Evolutionary conservation across 495 filamentous ascomycete genomes (phyloP).

Genomic region (Daldinia bambusicola): DNA sequence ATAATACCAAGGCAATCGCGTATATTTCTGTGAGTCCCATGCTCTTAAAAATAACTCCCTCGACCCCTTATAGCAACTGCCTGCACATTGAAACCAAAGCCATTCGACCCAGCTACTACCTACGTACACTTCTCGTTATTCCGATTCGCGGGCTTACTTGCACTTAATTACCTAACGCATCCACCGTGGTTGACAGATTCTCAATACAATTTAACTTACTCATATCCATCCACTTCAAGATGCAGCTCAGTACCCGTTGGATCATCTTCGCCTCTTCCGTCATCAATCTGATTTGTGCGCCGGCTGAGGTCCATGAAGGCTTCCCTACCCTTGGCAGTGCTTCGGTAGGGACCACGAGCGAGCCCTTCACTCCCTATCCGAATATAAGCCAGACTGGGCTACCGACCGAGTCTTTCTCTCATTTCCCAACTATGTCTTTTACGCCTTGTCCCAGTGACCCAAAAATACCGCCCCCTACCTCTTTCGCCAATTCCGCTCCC

Average conservation of each 20-base stretch:
- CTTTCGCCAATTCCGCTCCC: not conserved
- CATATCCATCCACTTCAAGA: not conserved
- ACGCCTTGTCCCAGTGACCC: not conserved
- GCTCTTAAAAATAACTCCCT: not conserved
- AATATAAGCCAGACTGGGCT: not conserved
- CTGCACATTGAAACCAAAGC: not conserved
- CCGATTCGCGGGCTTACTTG: not conserved
- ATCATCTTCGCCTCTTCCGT: not conserved
- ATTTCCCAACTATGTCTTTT: not conserved
- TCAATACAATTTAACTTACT: not conserved
- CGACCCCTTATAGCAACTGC: not conserved
- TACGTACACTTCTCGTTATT: not conserved
- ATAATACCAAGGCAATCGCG: not conserved
- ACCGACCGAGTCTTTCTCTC: slow-evolving; percentile 1
- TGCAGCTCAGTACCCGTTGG: slow-evolving; percentile 2
- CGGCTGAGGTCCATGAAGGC: not conserved
- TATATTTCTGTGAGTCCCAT: not conserved
- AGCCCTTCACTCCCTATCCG: not conserved
- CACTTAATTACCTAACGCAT: not conserved
- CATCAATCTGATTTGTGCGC: not conserved
- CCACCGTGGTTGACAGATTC: not conserved
- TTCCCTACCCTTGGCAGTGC: not conserved
- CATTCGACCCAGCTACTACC: not conserved
- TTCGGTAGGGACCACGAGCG: not conserved
- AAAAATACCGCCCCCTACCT: not conserved